Conservation (phyloP, 148 eudicot species). For the Cornus suecica region DNA sequence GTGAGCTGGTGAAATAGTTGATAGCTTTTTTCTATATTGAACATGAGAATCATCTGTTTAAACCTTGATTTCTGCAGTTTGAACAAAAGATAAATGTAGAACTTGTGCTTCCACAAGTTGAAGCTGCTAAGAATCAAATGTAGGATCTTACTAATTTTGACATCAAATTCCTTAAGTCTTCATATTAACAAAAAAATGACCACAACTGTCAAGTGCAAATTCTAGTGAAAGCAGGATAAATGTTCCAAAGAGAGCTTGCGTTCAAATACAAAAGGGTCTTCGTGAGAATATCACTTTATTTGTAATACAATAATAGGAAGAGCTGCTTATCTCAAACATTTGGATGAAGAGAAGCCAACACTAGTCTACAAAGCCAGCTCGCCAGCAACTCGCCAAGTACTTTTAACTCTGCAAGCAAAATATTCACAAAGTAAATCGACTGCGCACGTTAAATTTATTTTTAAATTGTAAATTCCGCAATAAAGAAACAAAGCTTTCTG, state of each 20-base stretch:
- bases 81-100: background rate
- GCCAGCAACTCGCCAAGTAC: background rate
- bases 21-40: too few relatives aligned
- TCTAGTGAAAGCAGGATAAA: too few relatives aligned
- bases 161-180: background rate
- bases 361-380: background rate
- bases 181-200: background rate
- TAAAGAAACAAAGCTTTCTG: background rate
- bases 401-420: constrained; percentile 6
- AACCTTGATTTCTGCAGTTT: background rate
- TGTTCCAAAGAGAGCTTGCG: too few relatives aligned
- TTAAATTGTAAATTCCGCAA: background rate
- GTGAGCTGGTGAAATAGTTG: too few relatives aligned
- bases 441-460: background rate
- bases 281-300: background rate
- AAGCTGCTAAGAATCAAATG: background rate
- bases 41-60: too few relatives aligned
- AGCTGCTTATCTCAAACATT: background rate
- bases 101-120: background rate
- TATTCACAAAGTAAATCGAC: background rate
- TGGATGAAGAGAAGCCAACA: background rate
- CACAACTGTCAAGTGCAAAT: background rate
- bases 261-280: background rate
- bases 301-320: background rate
- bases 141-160: background rate